Evolutionary conservation across 2,329 filamentous ascomycete genomes (phyloP).

Genomic region (Aspergillus sergii): DNA sequence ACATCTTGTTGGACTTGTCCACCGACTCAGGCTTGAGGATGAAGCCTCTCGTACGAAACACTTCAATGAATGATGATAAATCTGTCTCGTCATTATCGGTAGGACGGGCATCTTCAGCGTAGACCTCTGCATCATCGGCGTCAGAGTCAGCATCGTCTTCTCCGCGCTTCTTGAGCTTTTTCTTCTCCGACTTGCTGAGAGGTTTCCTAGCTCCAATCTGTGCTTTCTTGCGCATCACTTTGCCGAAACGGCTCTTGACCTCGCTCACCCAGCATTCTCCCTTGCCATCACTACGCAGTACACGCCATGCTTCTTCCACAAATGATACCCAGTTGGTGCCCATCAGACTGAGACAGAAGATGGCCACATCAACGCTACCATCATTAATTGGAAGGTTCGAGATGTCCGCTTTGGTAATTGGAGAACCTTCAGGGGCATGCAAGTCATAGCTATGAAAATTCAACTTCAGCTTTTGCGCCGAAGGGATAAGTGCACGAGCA

Average conservation of each 20-base stretch:
- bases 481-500: conserved; percentile 63
- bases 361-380: conserved; percentile 77
- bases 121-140: conserved; percentile 57
- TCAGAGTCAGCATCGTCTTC: conserved; percentile 45
- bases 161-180: conserved; percentile 50
- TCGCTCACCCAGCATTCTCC: conserved; percentile 95
- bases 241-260: conserved; percentile 89
- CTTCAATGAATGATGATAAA: conserved; percentile 82
- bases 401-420: conserved; percentile 88
- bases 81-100: conserved; percentile 74
- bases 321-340: conserved; percentile 98
- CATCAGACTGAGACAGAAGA: conserved; percentile 98
- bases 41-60: conserved; percentile 79
- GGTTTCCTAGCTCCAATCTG: conserved; percentile 40
- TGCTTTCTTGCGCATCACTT: conserved; percentile 52
- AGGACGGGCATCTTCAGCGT: conserved; percentile 49
- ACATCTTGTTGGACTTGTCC: conserved; percentile 94
- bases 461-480: conserved; percentile 68
- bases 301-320: conserved; percentile 90
- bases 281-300: conserved; percentile 80
- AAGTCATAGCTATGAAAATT: conserved; percentile 85
- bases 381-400: conserved; percentile 76
- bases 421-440: conserved; percentile 67
- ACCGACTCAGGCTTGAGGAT: conserved; percentile 73
- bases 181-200: conserved; percentile 46